Conservation (phyloP, 2,329 filamentous ascomycete genomes). For the Amesomyces nigricolor region DNA sequence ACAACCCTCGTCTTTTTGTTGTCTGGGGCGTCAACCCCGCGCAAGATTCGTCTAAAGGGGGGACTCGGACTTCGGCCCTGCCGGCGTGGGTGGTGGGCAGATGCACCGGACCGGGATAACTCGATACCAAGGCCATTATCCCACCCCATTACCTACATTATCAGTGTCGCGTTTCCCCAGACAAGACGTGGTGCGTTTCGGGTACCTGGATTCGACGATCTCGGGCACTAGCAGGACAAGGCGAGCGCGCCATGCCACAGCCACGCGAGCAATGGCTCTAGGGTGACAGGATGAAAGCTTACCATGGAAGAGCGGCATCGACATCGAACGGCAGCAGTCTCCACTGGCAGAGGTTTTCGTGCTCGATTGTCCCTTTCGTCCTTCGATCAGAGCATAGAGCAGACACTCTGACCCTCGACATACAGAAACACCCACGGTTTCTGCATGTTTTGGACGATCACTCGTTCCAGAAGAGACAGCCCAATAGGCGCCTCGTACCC, state of each 20-base stretch:
- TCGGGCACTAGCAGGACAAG: not conserved
- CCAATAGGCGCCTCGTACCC: no score
- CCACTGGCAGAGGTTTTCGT: not conserved
- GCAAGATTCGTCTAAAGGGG: not conserved
- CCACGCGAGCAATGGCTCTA: not conserved
- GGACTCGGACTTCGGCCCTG: not conserved
- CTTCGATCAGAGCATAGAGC: not conserved
- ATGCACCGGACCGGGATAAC: not conserved
- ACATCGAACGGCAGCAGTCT: not conserved
- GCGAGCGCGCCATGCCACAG: not conserved
- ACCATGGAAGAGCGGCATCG: not conserved
- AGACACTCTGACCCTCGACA: not conserved
- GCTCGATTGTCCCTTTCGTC: not conserved
- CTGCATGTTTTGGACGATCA: not conserved
- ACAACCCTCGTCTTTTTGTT: not conserved
- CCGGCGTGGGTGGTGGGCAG: conserved; percentile 4
- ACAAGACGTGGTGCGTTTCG: not conserved
- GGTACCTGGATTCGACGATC: conserved; percentile 6
- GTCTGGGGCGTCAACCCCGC: not conserved
- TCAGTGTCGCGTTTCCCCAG: not conserved
- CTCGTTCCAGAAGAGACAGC: conserved; percentile 4
- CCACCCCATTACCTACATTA: no score
- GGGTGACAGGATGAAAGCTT: not conserved
- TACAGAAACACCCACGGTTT: conserved; percentile 5
- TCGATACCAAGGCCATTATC: not conserved